Conservation (phyloP, 139 green algal genomes). For the Chlamydomonas eustigma region DNA sequence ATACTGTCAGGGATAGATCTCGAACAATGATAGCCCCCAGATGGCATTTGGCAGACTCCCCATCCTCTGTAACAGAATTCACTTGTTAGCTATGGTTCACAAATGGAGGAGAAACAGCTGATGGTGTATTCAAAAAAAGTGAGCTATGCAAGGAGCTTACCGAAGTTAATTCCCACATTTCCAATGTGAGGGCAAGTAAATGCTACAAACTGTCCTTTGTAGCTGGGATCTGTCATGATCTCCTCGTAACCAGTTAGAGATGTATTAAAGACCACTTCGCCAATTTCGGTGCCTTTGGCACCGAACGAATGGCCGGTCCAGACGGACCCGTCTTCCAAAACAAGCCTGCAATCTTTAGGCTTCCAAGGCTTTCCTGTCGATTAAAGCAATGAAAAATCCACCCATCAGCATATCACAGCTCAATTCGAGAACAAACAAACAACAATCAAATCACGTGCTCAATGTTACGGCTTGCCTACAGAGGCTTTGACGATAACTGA, state of each 20-base stretch:
- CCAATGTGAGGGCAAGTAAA: conserved; percentile 98
- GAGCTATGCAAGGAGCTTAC: conserved; percentile 32
- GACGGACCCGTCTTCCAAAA: conserved; percentile 92
- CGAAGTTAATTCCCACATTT: conserved; percentile 94
- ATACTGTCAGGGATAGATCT: conserved; percentile 78
- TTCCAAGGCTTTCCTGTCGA: conserved; percentile 54
- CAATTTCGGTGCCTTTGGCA: conserved; percentile 71
- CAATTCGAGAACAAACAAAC: too few relatives aligned
- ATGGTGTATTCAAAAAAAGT: conserved; percentile 1
- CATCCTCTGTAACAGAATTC: conserved; percentile 64
- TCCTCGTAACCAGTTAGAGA: conserved; percentile 93
- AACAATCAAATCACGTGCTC: too few relatives aligned
- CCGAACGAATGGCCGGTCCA: conserved; percentile 86
- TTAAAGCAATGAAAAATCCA: too few relatives aligned
- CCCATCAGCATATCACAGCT: too few relatives aligned
- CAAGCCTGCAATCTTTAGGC: conserved; percentile 67
- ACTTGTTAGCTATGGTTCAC: neutral
- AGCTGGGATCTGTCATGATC: conserved; percentile 97
- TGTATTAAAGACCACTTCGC: conserved; percentile 97
- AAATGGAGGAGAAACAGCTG: neutral
- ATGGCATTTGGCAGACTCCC: conserved; percentile 80
- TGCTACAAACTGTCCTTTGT: conserved; percentile 95
- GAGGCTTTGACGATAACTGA: too few relatives aligned
- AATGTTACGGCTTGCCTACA: too few relatives aligned
- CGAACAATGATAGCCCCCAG: conserved; percentile 84